Conservation (phyloP, 257 asterid species). For the Oldenlandia corymbosa region DNA sequence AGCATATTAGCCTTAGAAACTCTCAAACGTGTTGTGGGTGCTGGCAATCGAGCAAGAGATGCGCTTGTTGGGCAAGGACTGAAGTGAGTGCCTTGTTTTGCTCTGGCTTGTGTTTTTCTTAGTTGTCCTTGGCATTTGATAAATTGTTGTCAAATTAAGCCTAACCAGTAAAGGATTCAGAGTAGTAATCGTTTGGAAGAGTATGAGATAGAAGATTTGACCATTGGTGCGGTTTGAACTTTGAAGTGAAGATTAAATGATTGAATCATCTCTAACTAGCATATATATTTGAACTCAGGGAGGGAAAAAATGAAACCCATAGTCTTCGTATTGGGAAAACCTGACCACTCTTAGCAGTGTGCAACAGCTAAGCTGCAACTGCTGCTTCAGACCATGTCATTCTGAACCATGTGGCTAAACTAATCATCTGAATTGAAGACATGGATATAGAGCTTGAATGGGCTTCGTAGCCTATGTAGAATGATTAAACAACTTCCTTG, state of each 20-base stretch:
- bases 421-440: neutral
- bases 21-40: constrained; percentile 88
- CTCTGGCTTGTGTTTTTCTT: neutral
- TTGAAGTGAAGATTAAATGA: too few relatives aligned
- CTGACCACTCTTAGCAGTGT: too few relatives aligned
- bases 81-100: constrained; percentile 46
- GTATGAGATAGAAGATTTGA: neutral
- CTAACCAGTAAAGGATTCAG: neutral
- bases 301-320: too few relatives aligned
- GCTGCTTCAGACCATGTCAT: too few relatives aligned
- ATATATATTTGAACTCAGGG: neutral
- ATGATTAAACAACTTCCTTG: neutral
- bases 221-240: too few relatives aligned
- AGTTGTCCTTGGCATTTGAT: too few relatives aligned
- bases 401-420: neutral
- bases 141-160: neutral
- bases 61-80: constrained; percentile 99
- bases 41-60: constrained; percentile 97
- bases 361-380: too few relatives aligned
- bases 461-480: neutral
- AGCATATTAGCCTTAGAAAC: constrained; percentile 99
- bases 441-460: neutral
- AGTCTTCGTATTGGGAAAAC: neutral
- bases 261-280: neutral
- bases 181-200: neutral